Evolutionary conservation across 31 red algal species (phyloP).

Genomic region (Odonthalia washingtoniensis): DNA sequence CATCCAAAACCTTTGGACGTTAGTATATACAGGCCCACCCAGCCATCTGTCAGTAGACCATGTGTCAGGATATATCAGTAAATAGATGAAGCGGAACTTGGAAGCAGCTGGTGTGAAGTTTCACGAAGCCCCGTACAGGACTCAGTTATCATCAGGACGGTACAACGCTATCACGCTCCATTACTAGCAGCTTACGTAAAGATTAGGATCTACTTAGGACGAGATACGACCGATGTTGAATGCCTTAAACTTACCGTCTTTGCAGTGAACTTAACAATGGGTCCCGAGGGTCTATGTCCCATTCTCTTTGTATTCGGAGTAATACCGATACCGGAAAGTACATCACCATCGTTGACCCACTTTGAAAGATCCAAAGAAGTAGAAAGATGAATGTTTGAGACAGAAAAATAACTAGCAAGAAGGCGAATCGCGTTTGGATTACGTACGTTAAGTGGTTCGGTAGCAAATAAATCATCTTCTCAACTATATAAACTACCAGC

Average conservation of each 20-base stretch:
- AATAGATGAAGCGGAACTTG: conserved; percentile 16
- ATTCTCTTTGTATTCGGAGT: conserved; percentile 25
- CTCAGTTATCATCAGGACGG: neutral
- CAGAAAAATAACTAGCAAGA: conserved; percentile 2
- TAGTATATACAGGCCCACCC: conserved; percentile 15
- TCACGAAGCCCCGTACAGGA: neutral
- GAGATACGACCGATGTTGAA: conserved; percentile 1
- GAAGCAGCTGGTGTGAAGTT: neutral
- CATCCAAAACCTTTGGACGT: conserved; percentile 30
- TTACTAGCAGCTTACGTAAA: conserved; percentile 19
- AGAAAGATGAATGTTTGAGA: neutral
- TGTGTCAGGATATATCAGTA: conserved; percentile 25
- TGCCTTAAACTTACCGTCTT: conserved; percentile 37
- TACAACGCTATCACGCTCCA: conserved; percentile 40
- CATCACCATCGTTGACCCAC: neutral
- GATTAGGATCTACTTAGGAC: conserved; percentile 2
- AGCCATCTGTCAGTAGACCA: conserved; percentile 43
- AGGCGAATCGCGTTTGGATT: conserved; percentile 26
- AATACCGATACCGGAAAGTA: neutral
- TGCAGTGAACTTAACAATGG: conserved; percentile 27
- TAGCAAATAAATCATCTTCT: no score
- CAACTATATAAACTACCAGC: no score
- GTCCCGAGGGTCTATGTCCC: conserved; percentile 42
- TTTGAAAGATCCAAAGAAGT: neutral
- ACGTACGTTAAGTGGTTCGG: no score